Evolutionary conservation across 2,329 filamentous ascomycete genomes (phyloP).

Genomic region (Colletotrichum sublineola): DNA sequence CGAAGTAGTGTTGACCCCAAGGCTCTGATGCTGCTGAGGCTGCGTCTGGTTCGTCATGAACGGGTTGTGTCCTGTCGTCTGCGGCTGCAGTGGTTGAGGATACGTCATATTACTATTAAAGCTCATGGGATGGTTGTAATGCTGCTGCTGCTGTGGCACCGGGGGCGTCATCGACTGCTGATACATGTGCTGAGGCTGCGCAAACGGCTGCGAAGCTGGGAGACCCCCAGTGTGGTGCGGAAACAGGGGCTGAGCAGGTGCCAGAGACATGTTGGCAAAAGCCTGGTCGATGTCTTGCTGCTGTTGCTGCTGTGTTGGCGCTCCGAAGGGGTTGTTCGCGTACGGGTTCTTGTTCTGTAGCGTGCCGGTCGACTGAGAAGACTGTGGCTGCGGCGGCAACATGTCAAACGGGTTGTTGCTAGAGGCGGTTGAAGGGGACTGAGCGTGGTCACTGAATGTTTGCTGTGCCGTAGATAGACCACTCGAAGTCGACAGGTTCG

Average conservation of each 20-base stretch:
- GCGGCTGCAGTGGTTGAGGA: conserved; percentile 55
- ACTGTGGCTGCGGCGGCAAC: conserved; percentile 67
- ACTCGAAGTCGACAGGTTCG: conserved; percentile 62
- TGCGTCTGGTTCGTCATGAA: conserved; percentile 60
- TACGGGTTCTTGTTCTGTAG: conserved; percentile 71
- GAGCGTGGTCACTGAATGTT: conserved; percentile 43
- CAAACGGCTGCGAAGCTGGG: conserved; percentile 56
- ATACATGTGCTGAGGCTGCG: conserved; percentile 54
- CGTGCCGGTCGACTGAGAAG: conserved; percentile 74
- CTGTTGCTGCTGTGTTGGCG: conserved; percentile 55
- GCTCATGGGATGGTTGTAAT: conserved; percentile 53
- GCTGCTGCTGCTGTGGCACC: conserved; percentile 54
- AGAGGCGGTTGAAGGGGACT: conserved; percentile 61
- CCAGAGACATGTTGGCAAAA: conserved; percentile 82
- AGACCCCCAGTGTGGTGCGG: conserved; percentile 80
- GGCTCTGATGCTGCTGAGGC: conserved; percentile 50
- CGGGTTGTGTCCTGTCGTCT: conserved; percentile 64
- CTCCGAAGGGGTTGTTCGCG: conserved; percentile 79
- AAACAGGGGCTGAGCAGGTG: conserved; percentile 73
- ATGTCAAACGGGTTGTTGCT: conserved; percentile 81
- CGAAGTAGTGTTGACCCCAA: conserved; percentile 58
- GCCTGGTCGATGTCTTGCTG: conserved; percentile 71
- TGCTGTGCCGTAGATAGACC: conserved; percentile 52
- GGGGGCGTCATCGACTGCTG: conserved; percentile 61
- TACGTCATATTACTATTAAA: conserved; percentile 61